Evolutionary conservation across 495 filamentous ascomycete genomes (phyloP), one percentile per base, ranked within the genome.

Genomic region (Penicillium desertorum): DNA sequence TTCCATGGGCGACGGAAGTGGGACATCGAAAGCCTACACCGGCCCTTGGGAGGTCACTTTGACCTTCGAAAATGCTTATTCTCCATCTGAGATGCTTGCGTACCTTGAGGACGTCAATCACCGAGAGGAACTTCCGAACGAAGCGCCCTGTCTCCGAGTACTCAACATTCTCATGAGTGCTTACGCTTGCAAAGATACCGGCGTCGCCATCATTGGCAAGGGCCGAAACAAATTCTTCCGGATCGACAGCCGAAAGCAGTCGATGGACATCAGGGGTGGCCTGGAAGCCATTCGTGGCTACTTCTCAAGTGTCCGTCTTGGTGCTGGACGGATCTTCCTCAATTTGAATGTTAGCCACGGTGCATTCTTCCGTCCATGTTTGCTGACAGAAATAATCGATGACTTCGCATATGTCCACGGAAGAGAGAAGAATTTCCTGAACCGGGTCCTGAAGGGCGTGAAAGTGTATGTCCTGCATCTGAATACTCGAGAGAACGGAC

Each of bases 301-400:
- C 65, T 81, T 65, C 52, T 63, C 75, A 1, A 80, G 76, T 63
- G 78, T 81, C 10, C 69, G 81, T 12, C 63, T 73, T 2, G 64
- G 71, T 12, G 67, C 71, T 6, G 57, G 60, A 5, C 56, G 72
- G n/a, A 45, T 81, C 11, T 53, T 83, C 8, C 41, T 83, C 2
- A 83, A 83, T 52, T 39, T 83, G 36, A 79, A 81, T 50, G 72
- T 79, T 37, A 71, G 68, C 14, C 73, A 70, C 32, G 72, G 61
- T 0, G 70, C 77, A 1, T 78, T 83, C 62, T 82, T 73, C 61
- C 62, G 61, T 3, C 41, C 62, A 3, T 62, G 61, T 6, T 51
- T 60, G 7, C 58, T 81, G 6, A 14, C 48, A 0, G 30, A 62
- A 0, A 37, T 79, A 5, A 42, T 76, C 23, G 2, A 50, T 1